These are phyloP conservation scores for Calonectria henricotiae DNA, from an alignment of 2,329 filamentous ascomycete genomes.

Conservation along the genomic window DNA sequence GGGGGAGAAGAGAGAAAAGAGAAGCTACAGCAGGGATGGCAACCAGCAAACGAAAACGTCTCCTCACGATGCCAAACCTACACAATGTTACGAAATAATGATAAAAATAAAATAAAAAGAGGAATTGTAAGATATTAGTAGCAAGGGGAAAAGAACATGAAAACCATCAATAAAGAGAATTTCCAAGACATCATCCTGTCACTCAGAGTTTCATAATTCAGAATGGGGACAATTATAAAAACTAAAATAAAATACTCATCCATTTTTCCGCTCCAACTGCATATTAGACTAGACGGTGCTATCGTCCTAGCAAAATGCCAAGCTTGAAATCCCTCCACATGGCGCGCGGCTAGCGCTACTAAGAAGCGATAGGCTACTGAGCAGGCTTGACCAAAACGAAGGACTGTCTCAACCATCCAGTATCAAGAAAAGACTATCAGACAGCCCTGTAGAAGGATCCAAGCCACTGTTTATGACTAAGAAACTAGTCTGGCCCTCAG, in stretches of 20 bases:
- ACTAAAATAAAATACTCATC: conserved; percentile 7
- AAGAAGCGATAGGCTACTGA: conserved; percentile 2
- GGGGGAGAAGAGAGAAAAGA: too few relatives aligned
- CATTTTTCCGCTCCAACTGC: neutral
- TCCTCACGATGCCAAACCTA: neutral
- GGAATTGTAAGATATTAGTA: too few relatives aligned
- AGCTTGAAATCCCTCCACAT: conserved; percentile 21
- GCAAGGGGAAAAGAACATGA: too few relatives aligned
- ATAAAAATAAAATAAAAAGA: neutral
- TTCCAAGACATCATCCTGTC: neutral
- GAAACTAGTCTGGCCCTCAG: conserved; percentile 8
- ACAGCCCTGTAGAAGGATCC: neutral
- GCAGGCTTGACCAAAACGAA: neutral
- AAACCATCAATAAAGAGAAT: neutral
- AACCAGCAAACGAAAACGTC: conserved; percentile 3
- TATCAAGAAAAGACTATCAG: neutral
- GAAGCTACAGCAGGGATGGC: neutral
- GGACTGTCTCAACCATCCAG: neutral
- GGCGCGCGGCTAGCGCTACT: conserved; percentile 25
- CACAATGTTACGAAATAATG: neutral
- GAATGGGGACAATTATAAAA: neutral
- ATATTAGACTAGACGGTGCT: neutral
- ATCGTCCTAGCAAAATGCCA: conserved; percentile 10
- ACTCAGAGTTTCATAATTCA: neutral
- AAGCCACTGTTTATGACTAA: conserved; percentile 9